These are phyloP conservation scores for Pyrenula massariospora DNA, from an alignment of 495 filamentous ascomycete genomes.

Conservation along the genomic window DNA sequence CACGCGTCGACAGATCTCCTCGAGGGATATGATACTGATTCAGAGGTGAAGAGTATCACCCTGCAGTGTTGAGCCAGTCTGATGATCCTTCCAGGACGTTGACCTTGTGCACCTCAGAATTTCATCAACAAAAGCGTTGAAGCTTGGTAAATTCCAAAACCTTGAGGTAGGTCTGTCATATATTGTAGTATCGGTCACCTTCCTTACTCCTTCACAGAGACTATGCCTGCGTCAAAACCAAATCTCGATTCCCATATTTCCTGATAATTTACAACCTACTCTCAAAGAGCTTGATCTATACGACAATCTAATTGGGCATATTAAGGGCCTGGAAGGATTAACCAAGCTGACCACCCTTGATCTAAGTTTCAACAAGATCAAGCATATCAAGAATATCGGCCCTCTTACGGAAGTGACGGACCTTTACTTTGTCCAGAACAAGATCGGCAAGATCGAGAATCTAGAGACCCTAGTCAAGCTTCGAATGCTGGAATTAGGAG, in stretches of 20 bases:
- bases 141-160: conserved; percentile 69
- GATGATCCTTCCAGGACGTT: conserved; percentile 51
- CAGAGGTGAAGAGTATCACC: conserved; percentile 30
- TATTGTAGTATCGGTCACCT: neutral
- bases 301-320: conserved; percentile 89
- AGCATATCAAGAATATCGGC: conserved; percentile 84
- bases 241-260: conserved; percentile 71
- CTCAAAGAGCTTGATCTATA: conserved; percentile 87
- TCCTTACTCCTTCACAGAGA: conserved; percentile 30
- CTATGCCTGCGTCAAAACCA: conserved; percentile 91
- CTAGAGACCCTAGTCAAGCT: conserved; percentile 64
- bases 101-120: conserved; percentile 82
- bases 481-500: conserved; percentile 77
- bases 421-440: conserved; percentile 92
- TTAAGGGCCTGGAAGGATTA: conserved; percentile 72
- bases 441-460: conserved; percentile 76
- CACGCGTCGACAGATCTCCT: conserved; percentile 41
- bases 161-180: conserved; percentile 38
- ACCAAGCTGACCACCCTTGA: conserved; percentile 68
- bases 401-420: conserved; percentile 72
- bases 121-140: conserved; percentile 63
- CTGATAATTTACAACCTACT: conserved; percentile 42
- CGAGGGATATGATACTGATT: conserved; percentile 48
- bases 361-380: conserved; percentile 97
- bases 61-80: conserved; percentile 1